Conservation (phyloP, 495 filamentous ascomycete species). For the Polyplosphaeria fusca region DNA sequence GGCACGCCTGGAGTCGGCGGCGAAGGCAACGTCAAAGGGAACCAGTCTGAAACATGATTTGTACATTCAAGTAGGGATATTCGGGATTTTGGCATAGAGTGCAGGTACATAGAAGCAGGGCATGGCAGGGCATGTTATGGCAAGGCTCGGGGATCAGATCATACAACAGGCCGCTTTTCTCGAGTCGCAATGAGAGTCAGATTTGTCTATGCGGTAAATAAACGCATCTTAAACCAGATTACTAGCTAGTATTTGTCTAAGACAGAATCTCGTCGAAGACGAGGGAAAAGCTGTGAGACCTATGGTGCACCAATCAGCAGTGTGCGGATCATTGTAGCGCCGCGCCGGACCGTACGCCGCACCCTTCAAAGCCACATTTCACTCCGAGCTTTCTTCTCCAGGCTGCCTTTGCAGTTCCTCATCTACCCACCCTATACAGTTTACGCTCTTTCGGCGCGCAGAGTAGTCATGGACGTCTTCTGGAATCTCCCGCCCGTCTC, state of each 20-base stretch:
- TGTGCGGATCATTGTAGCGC: slow-evolving; percentile 7
- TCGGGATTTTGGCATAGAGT: too few species aligned
- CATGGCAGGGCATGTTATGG: too few species aligned
- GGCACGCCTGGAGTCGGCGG: slow-evolving; percentile 35
- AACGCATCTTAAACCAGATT: too few species aligned
- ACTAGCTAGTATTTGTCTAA: too few species aligned
- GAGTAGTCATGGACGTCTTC: slow-evolving; percentile 57
- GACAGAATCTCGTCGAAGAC: too few species aligned
- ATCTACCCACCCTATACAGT: slow-evolving; percentile 3
- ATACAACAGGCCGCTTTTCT: background rate
- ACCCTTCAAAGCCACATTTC: slow-evolving; percentile 23
- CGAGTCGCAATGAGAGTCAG: too few species aligned
- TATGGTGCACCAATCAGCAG: slow-evolving; percentile 13
- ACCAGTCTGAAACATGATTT: slow-evolving; percentile 18
- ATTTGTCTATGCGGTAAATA: too few species aligned
- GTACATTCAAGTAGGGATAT: too few species aligned
- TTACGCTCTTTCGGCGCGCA: slow-evolving; percentile 6
- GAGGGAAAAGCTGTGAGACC: too few species aligned
- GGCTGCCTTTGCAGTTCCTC: slow-evolving; percentile 27
- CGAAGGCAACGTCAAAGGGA: slow-evolving; percentile 31
- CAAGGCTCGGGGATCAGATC: too few species aligned
- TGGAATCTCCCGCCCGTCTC: slow-evolving; percentile 69
- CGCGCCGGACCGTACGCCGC: slow-evolving; percentile 22
- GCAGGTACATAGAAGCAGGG: too few species aligned
- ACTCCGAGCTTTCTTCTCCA: slow-evolving; percentile 5